Evolutionary conservation across 2,329 filamentous ascomycete genomes (phyloP).

Genomic region (Emmonsia crescens): DNA sequence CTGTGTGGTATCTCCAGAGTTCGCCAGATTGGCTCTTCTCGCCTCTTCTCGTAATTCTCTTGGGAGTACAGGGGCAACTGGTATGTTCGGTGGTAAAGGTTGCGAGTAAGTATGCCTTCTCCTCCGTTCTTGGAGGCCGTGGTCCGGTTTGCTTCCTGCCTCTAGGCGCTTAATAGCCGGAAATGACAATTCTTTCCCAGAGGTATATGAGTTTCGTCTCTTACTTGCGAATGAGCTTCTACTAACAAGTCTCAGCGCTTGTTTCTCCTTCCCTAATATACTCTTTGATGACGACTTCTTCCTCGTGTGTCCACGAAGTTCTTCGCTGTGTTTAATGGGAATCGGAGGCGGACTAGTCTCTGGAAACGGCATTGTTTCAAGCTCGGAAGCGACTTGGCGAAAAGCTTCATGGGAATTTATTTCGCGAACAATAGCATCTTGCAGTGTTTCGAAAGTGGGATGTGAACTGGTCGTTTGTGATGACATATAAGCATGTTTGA

Average conservation of each 20-base stretch:
- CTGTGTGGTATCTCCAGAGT: not conserved
- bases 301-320: constrained; percentile 10
- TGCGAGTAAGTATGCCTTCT: constrained; percentile 34
- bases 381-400: constrained; percentile 13
- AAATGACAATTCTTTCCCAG: constrained; percentile 11
- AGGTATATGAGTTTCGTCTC: constrained; percentile 17
- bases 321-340: not conserved
- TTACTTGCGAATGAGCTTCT: constrained; percentile 23
- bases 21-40: not conserved
- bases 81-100: constrained; percentile 5
- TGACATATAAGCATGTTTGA: constrained; percentile 28
- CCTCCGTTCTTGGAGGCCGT: constrained; percentile 16
- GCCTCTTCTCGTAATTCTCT: not conserved
- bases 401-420: constrained; percentile 37
- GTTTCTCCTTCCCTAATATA: constrained; percentile 21
- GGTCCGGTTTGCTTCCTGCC: constrained; percentile 8
- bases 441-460: constrained; percentile 31
- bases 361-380: not conserved
- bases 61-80: not conserved
- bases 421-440: constrained; percentile 34
- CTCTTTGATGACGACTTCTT: constrained; percentile 15
- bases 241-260: constrained; percentile 22
- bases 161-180: constrained; percentile 13
- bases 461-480: constrained; percentile 20
- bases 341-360: constrained; percentile 3